These are phyloP conservation scores for Skeletonema tropicum DNA, from an alignment of 108 stramenopile species.

Conservation along the genomic window DNA sequence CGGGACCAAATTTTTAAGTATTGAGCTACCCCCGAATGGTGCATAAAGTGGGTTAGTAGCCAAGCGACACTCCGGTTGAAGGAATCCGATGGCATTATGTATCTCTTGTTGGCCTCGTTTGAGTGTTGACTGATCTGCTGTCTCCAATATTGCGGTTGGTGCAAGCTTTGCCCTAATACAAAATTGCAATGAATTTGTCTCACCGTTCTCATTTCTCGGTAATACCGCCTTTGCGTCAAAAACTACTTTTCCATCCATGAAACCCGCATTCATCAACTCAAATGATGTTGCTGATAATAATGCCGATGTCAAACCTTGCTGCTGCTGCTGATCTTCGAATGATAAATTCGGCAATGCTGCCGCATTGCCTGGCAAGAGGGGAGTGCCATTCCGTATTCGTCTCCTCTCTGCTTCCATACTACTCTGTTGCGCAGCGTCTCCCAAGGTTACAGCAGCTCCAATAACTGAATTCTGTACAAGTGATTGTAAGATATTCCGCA, in stretches of 20 bases:
- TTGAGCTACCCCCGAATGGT: not conserved
- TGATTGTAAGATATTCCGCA: constrained; percentile 9
- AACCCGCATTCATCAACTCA: not conserved
- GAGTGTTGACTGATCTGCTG: not conserved
- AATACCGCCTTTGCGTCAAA: constrained; percentile 7
- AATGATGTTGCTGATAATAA: constrained; percentile 22
- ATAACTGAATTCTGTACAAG: constrained; percentile 20
- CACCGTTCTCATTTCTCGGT: not conserved
- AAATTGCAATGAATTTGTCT: constrained; percentile 1
- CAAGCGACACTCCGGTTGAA: constrained; percentile 12
- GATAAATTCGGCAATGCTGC: not conserved
- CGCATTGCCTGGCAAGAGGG: constrained; percentile 3
- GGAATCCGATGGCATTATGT: constrained; percentile 5
- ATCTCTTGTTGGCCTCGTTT: not conserved
- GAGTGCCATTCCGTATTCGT: not conserved
- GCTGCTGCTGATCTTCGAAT: not conserved
- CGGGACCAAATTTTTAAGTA: not conserved
- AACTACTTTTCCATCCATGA: not conserved
- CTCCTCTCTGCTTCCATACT: constrained; percentile 1
- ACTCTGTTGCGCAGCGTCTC: not conserved
- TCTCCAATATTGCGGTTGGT: constrained; percentile 2
- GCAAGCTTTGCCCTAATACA: constrained; percentile 16
- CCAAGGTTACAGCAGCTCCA: constrained; percentile 13
- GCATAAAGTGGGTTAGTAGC: constrained; percentile 2
- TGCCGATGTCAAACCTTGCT: not conserved